A percentile compares a stretch with the other conserved stretches of the same genome.
These are phyloP conservation scores for Candolleomyces efflorescens DNA, from an alignment of 768 basidiomycete genomes.

Conservation along the genomic window DNA sequence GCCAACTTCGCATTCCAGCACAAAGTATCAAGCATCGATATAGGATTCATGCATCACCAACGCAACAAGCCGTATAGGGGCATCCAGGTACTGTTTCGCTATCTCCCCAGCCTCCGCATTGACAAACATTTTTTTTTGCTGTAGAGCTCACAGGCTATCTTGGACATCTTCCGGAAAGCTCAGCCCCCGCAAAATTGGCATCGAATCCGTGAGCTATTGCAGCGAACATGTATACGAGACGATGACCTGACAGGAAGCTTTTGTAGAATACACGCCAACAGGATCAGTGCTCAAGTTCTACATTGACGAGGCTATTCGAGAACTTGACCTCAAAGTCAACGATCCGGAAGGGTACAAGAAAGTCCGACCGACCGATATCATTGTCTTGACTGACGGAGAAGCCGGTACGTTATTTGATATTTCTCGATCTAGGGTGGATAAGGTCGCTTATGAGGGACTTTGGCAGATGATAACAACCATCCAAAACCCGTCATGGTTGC, in stretches of 20 bases:
- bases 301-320: slow-evolving; percentile 3
- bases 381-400: slow-evolving; percentile 29
- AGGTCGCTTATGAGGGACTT: background rate
- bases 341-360: slow-evolving; percentile 20
- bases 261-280: slow-evolving; percentile 25
- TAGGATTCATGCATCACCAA: slow-evolving; percentile 23
- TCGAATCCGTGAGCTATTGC: background rate
- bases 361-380: slow-evolving; percentile 28
- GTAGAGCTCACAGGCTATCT: slow-evolving; percentile 16
- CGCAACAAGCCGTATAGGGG: background rate
- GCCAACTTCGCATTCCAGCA: slow-evolving; percentile 23
- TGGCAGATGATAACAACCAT: background rate
- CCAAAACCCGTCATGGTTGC: slow-evolving; percentile 13
- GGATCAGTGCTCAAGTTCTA: slow-evolving; percentile 18
- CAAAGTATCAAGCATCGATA: slow-evolving; percentile 19
- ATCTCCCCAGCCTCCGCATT: background rate
- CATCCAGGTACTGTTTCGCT: background rate
- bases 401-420: slow-evolving; percentile 17
- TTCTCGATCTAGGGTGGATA: no score
- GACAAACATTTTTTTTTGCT: no score
- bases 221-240: no score
- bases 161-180: slow-evolving; percentile 18
- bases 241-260: background rate
- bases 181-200: slow-evolving; percentile 10
- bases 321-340: slow-evolving; percentile 17